Base-by-base conservation (phyloP, 192 early-diverging fungal genomes). In the Phycomyces nitens region DNA sequence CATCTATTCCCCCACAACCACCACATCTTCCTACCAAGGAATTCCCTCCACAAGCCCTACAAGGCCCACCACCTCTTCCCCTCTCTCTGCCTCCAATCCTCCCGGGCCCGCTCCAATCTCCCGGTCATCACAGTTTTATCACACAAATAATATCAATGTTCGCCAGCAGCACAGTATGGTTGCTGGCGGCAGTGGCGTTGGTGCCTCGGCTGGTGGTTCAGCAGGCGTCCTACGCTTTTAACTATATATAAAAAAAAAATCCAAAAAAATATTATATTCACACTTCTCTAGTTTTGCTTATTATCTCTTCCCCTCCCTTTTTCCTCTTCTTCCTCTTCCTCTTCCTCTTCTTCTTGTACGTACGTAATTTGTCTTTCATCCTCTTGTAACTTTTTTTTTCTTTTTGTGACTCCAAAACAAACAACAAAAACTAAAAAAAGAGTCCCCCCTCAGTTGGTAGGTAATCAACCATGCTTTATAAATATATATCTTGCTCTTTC, bases 221-320 rank as follows among this genome's bases (percentile, higher is more conserved):
- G 21, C 62, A 42, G 40, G 52, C 27, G 24, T 63, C 7, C 22
- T 63, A 24, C 29, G 62, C 20, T 63, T 63, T n/a, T 63, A 63
- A 63, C 29, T 34, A 34, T 7, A 34, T 34, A 34, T 34, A 34
- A 2, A 53, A 53, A 53, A 18, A 20, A 20, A 53, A 9, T 21
- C 15, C n/a, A 53, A n/a, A 21, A 53, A 26, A 23, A 53, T 23
- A 53, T 22, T 49, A 5, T 53, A n/a, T 60, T 23, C 26, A 11
- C 18, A 22, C 22, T 18, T 60, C 20, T 49, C n/a, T 22, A 24
- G 15, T 47, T 29, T 58, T 43, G 20, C 40, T 26, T 39, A 22
- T 39, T 52, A 3, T 26, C 21, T 40, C 27, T 38, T 53, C 24
- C 39, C 21, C 27, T 56, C 15, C 26, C 22, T 55, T 53, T 18